A percentile compares a stretch with the other conserved stretches of the same genome.
Conservation (phyloP, 164 flowering plant genomes). For the Macadamia tetraphylla region DNA sequence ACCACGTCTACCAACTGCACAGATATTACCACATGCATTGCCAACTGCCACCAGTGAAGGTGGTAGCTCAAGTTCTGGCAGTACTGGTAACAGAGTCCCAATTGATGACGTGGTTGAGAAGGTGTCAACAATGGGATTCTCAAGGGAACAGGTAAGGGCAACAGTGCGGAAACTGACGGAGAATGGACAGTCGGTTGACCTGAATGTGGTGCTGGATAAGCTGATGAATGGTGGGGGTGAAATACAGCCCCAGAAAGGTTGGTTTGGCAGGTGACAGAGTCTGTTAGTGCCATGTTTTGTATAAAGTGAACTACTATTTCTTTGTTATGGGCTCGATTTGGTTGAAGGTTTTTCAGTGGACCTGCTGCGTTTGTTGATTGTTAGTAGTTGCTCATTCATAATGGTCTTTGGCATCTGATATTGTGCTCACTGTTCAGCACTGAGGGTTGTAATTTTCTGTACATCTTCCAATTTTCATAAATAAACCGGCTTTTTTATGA, state of each 20-base stretch:
- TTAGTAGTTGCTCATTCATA: too few relatives aligned
- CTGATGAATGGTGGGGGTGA: slow-evolving; percentile 72
- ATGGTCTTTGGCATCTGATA: too few relatives aligned
- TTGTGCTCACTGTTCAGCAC: too few relatives aligned
- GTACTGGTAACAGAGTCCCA: slow-evolving; percentile 77
- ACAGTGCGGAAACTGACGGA: slow-evolving; percentile 79
- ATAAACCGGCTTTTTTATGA: too few relatives aligned
- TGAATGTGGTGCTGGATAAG: slow-evolving; percentile 88
- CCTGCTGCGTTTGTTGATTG: too few relatives aligned
- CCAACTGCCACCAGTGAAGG: slow-evolving; percentile 55
- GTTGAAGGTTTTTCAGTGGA: too few relatives aligned
- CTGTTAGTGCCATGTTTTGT: too few relatives aligned
- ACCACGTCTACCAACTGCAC: slow-evolving; percentile 84
- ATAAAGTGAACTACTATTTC: too few relatives aligned
- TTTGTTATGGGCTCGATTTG: too few relatives aligned
- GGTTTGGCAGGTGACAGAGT: too few relatives aligned
- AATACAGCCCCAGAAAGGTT: slow-evolving; percentile 29
- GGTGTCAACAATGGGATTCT: slow-evolving; percentile 83
- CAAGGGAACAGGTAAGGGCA: slow-evolving; percentile 80
- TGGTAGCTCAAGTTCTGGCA: slow-evolving; percentile 53
- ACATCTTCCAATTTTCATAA: too few relatives aligned
- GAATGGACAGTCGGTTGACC: slow-evolving; percentile 88
- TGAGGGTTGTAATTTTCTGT: too few relatives aligned
- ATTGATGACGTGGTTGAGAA: slow-evolving; percentile 87
- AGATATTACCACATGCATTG: slow-evolving; percentile 66